Conservation (phyloP, 2,329 filamentous ascomycete species). For the Ophiostoma populinum region DNA sequence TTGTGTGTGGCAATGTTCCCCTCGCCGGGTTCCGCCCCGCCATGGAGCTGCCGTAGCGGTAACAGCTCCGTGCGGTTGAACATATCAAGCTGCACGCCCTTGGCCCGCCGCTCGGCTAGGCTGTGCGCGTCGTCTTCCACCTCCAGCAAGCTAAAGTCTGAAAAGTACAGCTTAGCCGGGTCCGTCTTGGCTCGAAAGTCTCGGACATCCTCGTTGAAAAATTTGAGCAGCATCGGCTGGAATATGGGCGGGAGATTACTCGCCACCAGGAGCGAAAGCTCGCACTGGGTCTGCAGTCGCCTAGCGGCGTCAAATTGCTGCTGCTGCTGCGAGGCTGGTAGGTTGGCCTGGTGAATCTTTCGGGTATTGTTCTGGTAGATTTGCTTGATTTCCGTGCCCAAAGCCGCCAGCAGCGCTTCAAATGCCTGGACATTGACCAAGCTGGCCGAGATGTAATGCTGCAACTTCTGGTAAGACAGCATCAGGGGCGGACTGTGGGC, state of each 20-base stretch:
- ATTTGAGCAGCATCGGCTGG: slow-evolving; percentile 41
- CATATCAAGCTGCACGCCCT: slow-evolving; percentile 28
- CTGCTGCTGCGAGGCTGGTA: slow-evolving; percentile 9
- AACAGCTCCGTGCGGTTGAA: slow-evolving; percentile 41
- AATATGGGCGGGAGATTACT: slow-evolving; percentile 29
- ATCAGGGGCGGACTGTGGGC: slow-evolving; percentile 26
- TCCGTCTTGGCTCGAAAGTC: slow-evolving; percentile 44
- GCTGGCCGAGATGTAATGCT: slow-evolving; percentile 29
- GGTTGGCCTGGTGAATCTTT: slow-evolving; percentile 23
- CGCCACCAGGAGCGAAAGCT: slow-evolving; percentile 34
- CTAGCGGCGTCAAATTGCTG: slow-evolving; percentile 25
- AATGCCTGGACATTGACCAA: slow-evolving; percentile 44
- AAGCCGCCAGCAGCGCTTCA: slow-evolving; percentile 38
- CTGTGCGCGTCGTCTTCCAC: slow-evolving; percentile 39
- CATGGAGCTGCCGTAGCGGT: not conserved
- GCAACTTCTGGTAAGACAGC: slow-evolving; percentile 36
- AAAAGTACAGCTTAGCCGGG: slow-evolving; percentile 52
- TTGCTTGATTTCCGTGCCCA: slow-evolving; percentile 32
- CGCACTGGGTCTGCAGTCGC: slow-evolving; percentile 29
- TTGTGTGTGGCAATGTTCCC: too few species aligned
- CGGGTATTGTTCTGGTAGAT: slow-evolving; percentile 26
- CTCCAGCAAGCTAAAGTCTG: slow-evolving; percentile 52
- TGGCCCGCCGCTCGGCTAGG: slow-evolving; percentile 21
- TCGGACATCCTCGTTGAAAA: slow-evolving; percentile 42
- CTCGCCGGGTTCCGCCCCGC: too few species aligned